phyloP scores from a whole-genome alignment of 2,329 filamentous ascomycete species.

The Penicillium sp. region DNA sequence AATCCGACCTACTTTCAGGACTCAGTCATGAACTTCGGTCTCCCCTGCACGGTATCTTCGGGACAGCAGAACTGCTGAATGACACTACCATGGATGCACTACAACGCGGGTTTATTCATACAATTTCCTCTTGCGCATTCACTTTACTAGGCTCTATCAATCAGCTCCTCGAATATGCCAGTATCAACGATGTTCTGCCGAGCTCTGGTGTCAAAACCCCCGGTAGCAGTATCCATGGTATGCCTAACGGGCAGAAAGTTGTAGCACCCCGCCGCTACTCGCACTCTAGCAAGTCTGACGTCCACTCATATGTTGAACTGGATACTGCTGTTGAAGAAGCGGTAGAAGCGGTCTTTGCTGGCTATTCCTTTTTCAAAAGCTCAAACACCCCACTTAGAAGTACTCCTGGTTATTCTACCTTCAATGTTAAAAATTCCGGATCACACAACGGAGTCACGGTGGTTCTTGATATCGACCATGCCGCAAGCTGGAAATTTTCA shows the following conservation, averaged over 20 bases:
- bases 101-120: conserved; percentile 27
- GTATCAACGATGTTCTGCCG: conserved; percentile 20
- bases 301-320: conserved; percentile 12
- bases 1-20: conserved; percentile 31
- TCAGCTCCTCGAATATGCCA: conserved; percentile 30
- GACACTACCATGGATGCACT: conserved; percentile 22
- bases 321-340: conserved; percentile 13
- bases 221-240: background rate
- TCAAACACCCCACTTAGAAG: background rate
- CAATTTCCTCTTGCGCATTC: conserved; percentile 39
- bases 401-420: background rate
- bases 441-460: conserved; percentile 3
- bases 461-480: conserved; percentile 13
- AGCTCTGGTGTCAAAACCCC: background rate
- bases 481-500: conserved; percentile 10
- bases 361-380: conserved; percentile 9
- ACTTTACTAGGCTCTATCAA: conserved; percentile 43
- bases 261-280: background rate
- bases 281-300: background rate
- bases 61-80: conserved; percentile 25
- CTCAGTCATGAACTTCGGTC: conserved; percentile 35
- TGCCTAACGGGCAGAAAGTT: background rate
- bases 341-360: conserved; percentile 18
- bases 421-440: background rate
- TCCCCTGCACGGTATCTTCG: conserved; percentile 34